Conservation (phyloP, 306 rosid genomes). For the Vigna angularis region DNA sequence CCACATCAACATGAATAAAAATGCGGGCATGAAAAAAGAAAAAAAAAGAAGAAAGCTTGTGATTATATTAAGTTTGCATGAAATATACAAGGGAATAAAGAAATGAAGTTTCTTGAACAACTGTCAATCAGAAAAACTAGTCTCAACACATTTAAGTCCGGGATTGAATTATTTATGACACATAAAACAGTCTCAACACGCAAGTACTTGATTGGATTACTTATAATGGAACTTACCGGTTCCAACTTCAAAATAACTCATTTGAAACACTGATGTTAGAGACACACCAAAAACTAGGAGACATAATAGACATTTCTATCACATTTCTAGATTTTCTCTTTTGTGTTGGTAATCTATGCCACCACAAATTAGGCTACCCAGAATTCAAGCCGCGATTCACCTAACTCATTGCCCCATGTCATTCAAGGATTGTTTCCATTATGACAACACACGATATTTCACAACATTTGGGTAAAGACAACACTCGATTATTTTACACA, state of each 20-base stretch:
- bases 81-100: constrained; percentile 5
- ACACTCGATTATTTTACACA: background rate
- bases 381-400: background rate
- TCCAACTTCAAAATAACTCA: constrained; percentile 13
- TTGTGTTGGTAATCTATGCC: background rate
- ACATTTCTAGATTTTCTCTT: background rate
- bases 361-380: background rate
- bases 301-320: background rate
- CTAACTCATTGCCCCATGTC: background rate
- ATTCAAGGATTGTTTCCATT: background rate
- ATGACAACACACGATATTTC: background rate
- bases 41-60: constrained; percentile 20
- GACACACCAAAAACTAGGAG: background rate
- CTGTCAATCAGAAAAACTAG: background rate
- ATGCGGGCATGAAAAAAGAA: background rate
- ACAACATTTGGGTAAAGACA: background rate
- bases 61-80: background rate
- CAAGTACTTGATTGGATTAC: constrained; percentile 3
- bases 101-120: background rate
- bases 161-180: background rate
- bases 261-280: constrained; percentile 24
- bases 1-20: background rate
- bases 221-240: background rate
- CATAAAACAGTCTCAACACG: background rate
- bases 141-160: constrained; percentile 1